These are phyloP conservation scores for Massariosphaeria phaeospora DNA, from an alignment of 495 filamentous ascomycete species.

Conservation along the genomic window DNA sequence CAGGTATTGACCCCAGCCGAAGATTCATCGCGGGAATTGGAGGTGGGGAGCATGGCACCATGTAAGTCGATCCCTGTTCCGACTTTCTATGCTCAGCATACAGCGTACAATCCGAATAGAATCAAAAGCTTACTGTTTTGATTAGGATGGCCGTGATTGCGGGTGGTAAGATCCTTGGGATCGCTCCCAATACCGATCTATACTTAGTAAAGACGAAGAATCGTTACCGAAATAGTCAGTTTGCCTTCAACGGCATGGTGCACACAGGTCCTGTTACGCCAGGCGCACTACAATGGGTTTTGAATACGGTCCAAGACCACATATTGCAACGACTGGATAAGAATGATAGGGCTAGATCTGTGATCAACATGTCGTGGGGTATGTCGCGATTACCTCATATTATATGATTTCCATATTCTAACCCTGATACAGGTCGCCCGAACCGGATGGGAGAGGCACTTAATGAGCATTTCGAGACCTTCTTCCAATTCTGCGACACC, in stretches of 20 bases:
- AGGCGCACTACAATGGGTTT: not conserved
- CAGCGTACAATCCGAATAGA: not conserved
- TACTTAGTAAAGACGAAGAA: not conserved
- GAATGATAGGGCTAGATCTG: not conserved
- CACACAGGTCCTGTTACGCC: not conserved
- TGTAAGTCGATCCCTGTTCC: too few species aligned
- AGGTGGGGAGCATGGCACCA: too few species aligned
- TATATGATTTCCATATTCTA: too few species aligned
- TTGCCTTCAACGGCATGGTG: too few species aligned
- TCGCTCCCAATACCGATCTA: conserved; percentile 1
- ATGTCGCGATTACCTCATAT: not conserved
- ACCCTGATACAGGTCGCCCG: too few species aligned
- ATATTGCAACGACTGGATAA: not conserved
- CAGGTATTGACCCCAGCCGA: too few species aligned
- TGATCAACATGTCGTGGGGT: conserved; percentile 18
- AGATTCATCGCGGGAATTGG: too few species aligned
- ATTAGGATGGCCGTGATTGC: conserved; percentile 2
- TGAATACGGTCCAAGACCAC: not conserved
- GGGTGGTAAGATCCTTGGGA: not conserved
- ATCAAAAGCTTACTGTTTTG: too few species aligned
- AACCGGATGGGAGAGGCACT: too few species aligned
- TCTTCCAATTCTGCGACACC: not conserved
- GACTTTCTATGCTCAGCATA: too few species aligned
- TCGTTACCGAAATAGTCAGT: not conserved
- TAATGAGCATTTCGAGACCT: not conserved